A percentile compares a stretch with the other conserved stretches of the same genome.
These are phyloP conservation scores for Davidsoniella neocaledoniae DNA, from an alignment of 2,329 filamentous ascomycete species.

Conservation along the genomic window DNA sequence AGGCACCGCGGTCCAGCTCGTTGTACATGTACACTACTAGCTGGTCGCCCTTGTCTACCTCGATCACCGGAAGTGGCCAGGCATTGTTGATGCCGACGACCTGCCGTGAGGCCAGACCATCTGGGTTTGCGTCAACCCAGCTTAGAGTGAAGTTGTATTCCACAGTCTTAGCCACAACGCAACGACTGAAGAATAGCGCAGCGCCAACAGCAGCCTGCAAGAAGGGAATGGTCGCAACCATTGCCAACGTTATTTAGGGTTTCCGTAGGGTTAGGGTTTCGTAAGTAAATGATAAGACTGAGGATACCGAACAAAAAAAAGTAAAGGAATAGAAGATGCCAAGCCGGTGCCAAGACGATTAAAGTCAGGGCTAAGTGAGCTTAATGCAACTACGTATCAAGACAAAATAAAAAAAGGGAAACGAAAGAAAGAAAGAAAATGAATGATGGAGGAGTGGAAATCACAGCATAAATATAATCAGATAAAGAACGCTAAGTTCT, in stretches of 20 bases:
- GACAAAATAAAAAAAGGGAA: neutral
- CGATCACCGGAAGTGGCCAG: conserved; percentile 46
- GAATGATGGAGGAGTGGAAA: neutral
- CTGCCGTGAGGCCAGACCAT: conserved; percentile 37
- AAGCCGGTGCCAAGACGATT: conserved; percentile 2
- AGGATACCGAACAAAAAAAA: neutral
- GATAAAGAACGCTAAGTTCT: no score
- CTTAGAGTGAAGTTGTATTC: conserved; percentile 42
- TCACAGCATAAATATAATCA: no score
- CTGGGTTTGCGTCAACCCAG: conserved; percentile 45
- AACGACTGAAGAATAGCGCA: no score
- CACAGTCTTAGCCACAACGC: conserved; percentile 22
- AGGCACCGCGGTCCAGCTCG: conserved; percentile 32
- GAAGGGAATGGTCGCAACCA: conserved; percentile 1
- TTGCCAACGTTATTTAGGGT: neutral
- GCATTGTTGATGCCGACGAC: conserved; percentile 48
- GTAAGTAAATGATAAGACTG: neutral
- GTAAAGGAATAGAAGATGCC: neutral
- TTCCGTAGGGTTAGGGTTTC: neutral
- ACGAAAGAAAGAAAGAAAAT: neutral
- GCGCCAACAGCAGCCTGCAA: conserved; percentile 17
- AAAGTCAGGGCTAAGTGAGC: conserved; percentile 1
- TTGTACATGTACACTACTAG: conserved; percentile 33
- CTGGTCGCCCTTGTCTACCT: conserved; percentile 36
- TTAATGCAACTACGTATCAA: conserved; percentile 2